Base-by-base conservation (phyloP, 768 basidiomycete species). In the Grammothele lineata region DNA sequence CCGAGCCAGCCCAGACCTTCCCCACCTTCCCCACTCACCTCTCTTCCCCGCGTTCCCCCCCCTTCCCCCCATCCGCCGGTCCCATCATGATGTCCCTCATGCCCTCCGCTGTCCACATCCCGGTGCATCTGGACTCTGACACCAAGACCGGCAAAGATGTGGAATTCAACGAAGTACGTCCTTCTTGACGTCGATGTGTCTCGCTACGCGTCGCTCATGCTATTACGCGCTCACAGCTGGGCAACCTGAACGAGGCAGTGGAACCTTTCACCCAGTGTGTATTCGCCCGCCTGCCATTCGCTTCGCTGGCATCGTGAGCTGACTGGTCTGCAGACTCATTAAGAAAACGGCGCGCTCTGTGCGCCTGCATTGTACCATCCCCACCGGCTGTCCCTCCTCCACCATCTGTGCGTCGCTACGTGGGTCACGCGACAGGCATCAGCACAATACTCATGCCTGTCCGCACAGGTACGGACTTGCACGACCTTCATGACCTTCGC, bases 401-500 rank as follows among this genome's bases (percentile, higher is more conserved):
- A 75, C 80, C 54, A 75, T 70, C 38, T 83, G 85, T 83, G 61
- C 54, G 80, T 64, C 33, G 35, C 37, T n/a, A n/a, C n/a, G 19
- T 37, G 36, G 24, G 39, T 39, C 26, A 40, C 41, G 38, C 45
- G 49, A 49, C 53, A 37, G 22, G 5, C 30, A 18, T 18, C 37
- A 30, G 52, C 38, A 54, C 42, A 1, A 12, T n/a, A 30, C 25
- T 33, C n/a, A 36, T n/a, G n/a, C 18, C 18, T 8, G 35, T 17
- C 15, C 12, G 15, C 11, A 10, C 46, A 85, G 84, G 73, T 57
- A 62, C 77, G 51, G 83, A 86, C 62, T 70, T 87, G 25, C 76
- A 85, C 57, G 85, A 87, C 65, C 70, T 87, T 48, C 70, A 86
- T 44, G 78, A 83, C 56, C 62, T 85, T 33, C 77, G 80, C 37